Evolutionary conservation across 1,284 basidiomycete species (phyloP), one percentile per base, ranked within the genome.

Genomic region (Veloporphyrellus conicus): DNA sequence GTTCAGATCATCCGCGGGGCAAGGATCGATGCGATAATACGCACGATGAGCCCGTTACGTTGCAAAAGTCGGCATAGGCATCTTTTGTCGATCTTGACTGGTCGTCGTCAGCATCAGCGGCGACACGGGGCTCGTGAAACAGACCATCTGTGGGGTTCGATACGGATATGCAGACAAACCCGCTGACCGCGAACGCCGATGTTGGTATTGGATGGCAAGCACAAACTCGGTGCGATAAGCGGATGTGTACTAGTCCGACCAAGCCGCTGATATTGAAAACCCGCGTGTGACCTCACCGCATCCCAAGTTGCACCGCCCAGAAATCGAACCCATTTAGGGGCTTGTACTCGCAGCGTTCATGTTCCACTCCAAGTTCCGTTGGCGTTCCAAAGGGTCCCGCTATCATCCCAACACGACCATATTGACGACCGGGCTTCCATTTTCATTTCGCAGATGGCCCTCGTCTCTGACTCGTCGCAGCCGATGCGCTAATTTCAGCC

Each of bases 1-100:
- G n/a, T n/a, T n/a, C n/a, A n/a, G n/a, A n/a, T n/a, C n/a, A n/a
- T n/a, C n/a, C n/a, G n/a, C n/a, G n/a, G n/a, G 23, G 23, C 23
- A 25, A 25, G 23, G 23, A 25, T 25, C 23, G 27, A 31, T 34
- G 76, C 81, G 32, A 39, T n/a, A n/a, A n/a, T 35, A 78, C 84
- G 70, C 70, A 88, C 87, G 81, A 75, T 49, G 82, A 74, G 48
- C 82, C 81, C 12, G 86, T 88, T 18, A 88, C 73, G 25, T 67
- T 63, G 52, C 76, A 76, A 63, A 89, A 88, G 55, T 85, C 79
- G 2, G 68, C 39, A 35, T 46, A 42, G 9, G 40, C 19, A 20
- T 63, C 61, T 43, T 60, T 60, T 25, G 41, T 43, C n/a, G 57
- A 33, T 48, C 47, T 45, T 3, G 59, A 55, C 57, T 60, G 7